Evolutionary conservation across 768 basidiomycete genomes (phyloP), one percentile per base, ranked within the genome.

Genomic region (Kwoniella botswanensis): DNA sequence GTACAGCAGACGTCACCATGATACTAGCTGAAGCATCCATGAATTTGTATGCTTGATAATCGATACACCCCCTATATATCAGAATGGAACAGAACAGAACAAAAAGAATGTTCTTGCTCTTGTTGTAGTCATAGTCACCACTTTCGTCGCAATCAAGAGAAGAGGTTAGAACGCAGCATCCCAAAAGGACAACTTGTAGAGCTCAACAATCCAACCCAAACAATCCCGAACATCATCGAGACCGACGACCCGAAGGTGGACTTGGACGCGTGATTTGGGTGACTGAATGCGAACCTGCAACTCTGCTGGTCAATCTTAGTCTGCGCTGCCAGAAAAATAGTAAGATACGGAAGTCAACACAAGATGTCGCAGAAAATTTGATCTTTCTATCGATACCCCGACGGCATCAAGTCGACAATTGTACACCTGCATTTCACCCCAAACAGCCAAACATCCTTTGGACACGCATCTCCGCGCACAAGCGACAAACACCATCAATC

Each of bases 1-100:
- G 21, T 18, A 55, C 12, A 29, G 57, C 57, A 58, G 57, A 58
- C 57, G 57, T 58, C 57, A 58, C 57, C 57, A 55, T 55, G 54
- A 55, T 55, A 21, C 54, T 55, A n/a, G 54, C 21, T 15, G 11
- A 56, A 22, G 35, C 35, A 35, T 35, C 35, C 35, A 35, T 35
- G 35, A 42, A 13, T 26, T 41, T 35, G 29, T 26, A 4, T 26
- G 29, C 26, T 35, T 50, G 46, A 18, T 50, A 18, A 50, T 50
- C 18, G 46, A 50, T 50, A 18, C 12, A 15, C 18, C 46, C 12
- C 46, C 17, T 17, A 50, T 50, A 50, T 50, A 13, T 13, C 18
- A 50, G 46, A 50, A 13, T 50, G 46, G 46, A 18, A 50, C 1
- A 13, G 46, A 50, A 35, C 35, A 35, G 35, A 35, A 35, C 6